These are phyloP conservation scores for Exsudoporus frostii DNA, from an alignment of 768 basidiomycete genomes.

Conservation along the genomic window DNA sequence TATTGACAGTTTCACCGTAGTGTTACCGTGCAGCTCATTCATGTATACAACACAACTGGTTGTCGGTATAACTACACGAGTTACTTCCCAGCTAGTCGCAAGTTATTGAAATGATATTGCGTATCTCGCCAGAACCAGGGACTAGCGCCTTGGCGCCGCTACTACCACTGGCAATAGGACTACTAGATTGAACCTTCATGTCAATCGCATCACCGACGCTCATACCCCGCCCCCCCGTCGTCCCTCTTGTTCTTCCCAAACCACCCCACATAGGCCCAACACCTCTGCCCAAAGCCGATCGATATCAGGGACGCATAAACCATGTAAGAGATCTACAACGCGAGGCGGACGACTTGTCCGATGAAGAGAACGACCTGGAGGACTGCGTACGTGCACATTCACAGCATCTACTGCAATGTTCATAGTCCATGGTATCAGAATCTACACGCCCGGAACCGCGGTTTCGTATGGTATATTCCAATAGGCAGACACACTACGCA, in stretches of 20 bases:
- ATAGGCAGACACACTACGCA: constrained; percentile 72
- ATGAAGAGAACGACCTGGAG: constrained; percentile 81
- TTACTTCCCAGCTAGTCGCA: background rate
- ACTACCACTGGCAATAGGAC: background rate
- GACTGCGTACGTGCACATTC: constrained; percentile 50
- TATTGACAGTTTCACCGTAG: too few relatives aligned
- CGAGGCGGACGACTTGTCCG: constrained; percentile 82
- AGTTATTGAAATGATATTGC: background rate
- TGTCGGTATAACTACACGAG: background rate
- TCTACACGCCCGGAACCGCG: constrained; percentile 57
- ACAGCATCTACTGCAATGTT: background rate
- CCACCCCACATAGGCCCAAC: constrained; percentile 63
- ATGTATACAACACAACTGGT: background rate
- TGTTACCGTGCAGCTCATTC: background rate
- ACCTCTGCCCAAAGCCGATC: constrained; percentile 49
- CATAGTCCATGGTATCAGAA: constrained; percentile 40
- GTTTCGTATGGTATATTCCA: constrained; percentile 65
- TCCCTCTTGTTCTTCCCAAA: constrained; percentile 65
- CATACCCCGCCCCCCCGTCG: constrained; percentile 57
- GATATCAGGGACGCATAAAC: constrained; percentile 56
- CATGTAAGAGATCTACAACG: constrained; percentile 63
- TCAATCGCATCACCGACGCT: constrained; percentile 66
- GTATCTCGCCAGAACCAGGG: background rate
- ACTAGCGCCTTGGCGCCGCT: background rate
- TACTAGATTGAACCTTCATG: constrained; percentile 29